Base-by-base conservation (phyloP, 1,284 basidiomycete genomes). In the Trichosporon asahii region DNA sequence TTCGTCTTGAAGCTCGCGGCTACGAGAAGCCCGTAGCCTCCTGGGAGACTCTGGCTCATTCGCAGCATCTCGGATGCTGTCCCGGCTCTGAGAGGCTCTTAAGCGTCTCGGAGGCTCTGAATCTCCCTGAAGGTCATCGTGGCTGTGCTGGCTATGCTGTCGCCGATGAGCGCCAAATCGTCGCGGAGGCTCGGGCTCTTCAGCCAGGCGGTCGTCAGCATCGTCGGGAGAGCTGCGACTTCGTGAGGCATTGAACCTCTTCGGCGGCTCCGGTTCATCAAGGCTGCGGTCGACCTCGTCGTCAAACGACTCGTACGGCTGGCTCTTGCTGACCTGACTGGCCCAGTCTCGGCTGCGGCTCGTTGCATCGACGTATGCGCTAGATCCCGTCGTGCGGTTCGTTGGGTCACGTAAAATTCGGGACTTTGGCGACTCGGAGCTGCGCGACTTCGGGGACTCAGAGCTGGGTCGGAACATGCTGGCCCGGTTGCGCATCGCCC, bases 361-460 rank as follows among this genome's bases (percentile, higher is more conserved):
- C 15, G 57, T 15, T 7, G 57, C 57, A 33, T 61, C 57, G 18
- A 61, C 57, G 23, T 61, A 31, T 7, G 27, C 29, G 57, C 57
- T 53, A 2, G 49, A 53, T 3, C 21, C 49, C 49, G 49, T 53
- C 49, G 49, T 53, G 49, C 49, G 49, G 12, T 53, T 53, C 18
- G 18, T n/a, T n/a, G 40, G 5, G 18, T 44, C 40, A n/a, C 40
- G 40, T 4, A 44, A 12, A 5, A 44, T 8, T 2, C 49, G 49
- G 25, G 49, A 53, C 21, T 53, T 53, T 5, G 49, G 21, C 3
- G 21, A 23, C 23, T 70, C 69, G 2, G 69, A 65, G 21, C 53
- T 65, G n/a, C 77, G 74, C 2, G 76, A 75, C 44, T 75, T 61
- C 6, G 57, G 57, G 1, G 29, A 33, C 18, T 61, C 57, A 4